Percentiles rank a stretch among this genome's conserved stretches.
Conservation (phyloP, 2,329 filamentous ascomycete species). For the Botrytis medusae region DNA sequence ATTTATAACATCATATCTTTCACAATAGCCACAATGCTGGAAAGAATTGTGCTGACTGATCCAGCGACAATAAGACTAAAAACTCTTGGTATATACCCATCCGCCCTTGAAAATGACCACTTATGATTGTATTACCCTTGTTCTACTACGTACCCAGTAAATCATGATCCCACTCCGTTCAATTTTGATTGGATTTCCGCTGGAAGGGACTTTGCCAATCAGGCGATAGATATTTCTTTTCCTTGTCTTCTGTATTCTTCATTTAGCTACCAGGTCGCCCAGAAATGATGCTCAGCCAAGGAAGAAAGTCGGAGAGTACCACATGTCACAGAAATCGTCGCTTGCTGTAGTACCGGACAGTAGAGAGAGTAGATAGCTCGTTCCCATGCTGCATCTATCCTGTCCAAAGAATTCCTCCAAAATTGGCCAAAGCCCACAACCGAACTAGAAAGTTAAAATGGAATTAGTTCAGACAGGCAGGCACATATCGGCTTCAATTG, state of each 20-base stretch:
- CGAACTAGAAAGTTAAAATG: neutral
- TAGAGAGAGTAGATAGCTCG: neutral
- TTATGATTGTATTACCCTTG: neutral
- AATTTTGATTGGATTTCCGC: neutral
- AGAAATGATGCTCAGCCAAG: neutral
- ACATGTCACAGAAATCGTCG: neutral
- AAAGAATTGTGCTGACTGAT: neutral
- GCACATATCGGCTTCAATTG: neutral
- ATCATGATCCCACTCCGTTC: neutral
- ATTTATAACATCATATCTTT: neutral
- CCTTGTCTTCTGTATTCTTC: neutral
- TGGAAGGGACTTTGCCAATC: too few relatives aligned
- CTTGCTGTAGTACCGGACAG: neutral
- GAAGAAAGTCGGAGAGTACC: neutral
- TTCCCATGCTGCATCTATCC: neutral
- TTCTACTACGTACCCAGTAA: neutral
- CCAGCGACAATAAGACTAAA: neutral
- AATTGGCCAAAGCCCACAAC: neutral
- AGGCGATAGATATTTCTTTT: neutral
- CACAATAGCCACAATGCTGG: neutral
- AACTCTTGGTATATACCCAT: neutral
- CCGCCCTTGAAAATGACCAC: neutral
- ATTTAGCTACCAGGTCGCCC: neutral
- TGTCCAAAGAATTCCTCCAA: neutral
- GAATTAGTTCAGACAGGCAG: neutral